These are phyloP conservation scores for Syzygium aromaticum DNA, from an alignment of 345 rosid species.

Conservation along the genomic window DNA sequence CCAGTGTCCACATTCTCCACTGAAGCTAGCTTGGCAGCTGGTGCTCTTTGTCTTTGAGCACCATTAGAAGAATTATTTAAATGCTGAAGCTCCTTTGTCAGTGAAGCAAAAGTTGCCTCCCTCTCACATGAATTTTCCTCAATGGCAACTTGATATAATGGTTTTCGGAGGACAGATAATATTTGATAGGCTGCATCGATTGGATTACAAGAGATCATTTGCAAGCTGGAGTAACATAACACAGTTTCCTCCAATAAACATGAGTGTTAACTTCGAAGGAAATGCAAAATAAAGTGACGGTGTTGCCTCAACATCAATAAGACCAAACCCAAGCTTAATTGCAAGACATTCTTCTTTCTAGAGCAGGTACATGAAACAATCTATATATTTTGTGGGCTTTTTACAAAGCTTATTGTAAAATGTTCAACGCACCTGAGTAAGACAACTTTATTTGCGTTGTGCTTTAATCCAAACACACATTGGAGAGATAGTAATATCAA, in stretches of 20 bases:
- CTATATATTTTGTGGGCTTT: not conserved
- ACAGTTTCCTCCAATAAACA: not conserved
- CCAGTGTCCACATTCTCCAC: not conserved
- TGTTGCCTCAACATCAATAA: not conserved
- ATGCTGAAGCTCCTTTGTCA: not conserved
- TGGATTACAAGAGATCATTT: not conserved
- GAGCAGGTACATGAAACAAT: not conserved
- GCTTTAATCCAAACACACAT: not conserved
- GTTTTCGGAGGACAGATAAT: conserved; percentile 58
- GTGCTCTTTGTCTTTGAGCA: not conserved
- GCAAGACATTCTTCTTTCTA: not conserved
- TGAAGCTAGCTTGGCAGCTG: not conserved
- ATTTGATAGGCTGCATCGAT: conserved; percentile 49
- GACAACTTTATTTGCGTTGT: not conserved
- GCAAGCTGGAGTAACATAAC: not conserved
- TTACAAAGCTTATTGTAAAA: not conserved
- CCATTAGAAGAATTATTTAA: not conserved
- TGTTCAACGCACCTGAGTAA: not conserved
- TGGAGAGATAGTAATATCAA: not conserved
- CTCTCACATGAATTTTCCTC: conserved; percentile 8
- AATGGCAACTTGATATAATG: conserved; percentile 7
- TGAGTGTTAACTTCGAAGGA: not conserved
- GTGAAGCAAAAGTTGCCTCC: conserved; percentile 6
- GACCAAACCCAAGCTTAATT: not conserved
- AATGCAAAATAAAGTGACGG: not conserved